A percentile compares a stretch with the other conserved stretches of the same genome.
phyloP scores from a whole-genome alignment of 2,329 filamentous ascomycete genomes.

The Penicillium digitatum region DNA sequence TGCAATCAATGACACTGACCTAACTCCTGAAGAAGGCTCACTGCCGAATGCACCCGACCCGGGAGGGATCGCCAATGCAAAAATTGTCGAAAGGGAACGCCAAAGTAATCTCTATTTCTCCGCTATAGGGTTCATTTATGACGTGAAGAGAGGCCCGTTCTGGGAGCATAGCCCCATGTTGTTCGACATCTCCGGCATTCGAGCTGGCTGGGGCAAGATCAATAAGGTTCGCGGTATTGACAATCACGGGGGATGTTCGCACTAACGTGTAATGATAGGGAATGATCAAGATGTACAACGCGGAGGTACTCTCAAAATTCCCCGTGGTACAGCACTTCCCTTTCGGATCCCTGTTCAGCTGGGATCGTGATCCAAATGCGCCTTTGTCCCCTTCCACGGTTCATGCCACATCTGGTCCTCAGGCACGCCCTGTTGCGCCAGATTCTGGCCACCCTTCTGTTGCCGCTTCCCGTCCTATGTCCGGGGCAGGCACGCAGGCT shows the following conservation, averaged over 20 bases:
- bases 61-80: slow-evolving; percentile 61
- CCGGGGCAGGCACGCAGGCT: slow-evolving; percentile 14
- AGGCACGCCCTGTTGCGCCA: slow-evolving; percentile 23
- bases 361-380: slow-evolving; percentile 65
- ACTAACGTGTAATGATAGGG: slow-evolving; percentile 51
- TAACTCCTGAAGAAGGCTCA: slow-evolving; percentile 76
- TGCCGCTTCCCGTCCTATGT: slow-evolving; percentile 14
- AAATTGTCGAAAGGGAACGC: slow-evolving; percentile 63
- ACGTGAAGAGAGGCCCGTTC: slow-evolving; percentile 93
- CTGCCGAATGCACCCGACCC: slow-evolving; percentile 67
- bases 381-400: slow-evolving; percentile 47
- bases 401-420: slow-evolving; percentile 47
- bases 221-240: slow-evolving; percentile 60
- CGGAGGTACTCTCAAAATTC: slow-evolving; percentile 92
- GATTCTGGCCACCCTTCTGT: slow-evolving; percentile 12
- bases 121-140: slow-evolving; percentile 93
- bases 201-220: slow-evolving; percentile 95
- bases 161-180: slow-evolving; percentile 96
- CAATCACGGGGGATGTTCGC: not conserved
- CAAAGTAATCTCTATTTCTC: slow-evolving; percentile 83
- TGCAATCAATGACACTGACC: slow-evolving; percentile 60
- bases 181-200: slow-evolving; percentile 89
- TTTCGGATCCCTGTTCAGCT: slow-evolving; percentile 76
- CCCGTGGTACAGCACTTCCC: slow-evolving; percentile 96
- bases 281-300: slow-evolving; percentile 99